These are phyloP conservation scores for Aspergillus neotritici DNA, from an alignment of 2,329 filamentous ascomycete species.

Conservation along the genomic window DNA sequence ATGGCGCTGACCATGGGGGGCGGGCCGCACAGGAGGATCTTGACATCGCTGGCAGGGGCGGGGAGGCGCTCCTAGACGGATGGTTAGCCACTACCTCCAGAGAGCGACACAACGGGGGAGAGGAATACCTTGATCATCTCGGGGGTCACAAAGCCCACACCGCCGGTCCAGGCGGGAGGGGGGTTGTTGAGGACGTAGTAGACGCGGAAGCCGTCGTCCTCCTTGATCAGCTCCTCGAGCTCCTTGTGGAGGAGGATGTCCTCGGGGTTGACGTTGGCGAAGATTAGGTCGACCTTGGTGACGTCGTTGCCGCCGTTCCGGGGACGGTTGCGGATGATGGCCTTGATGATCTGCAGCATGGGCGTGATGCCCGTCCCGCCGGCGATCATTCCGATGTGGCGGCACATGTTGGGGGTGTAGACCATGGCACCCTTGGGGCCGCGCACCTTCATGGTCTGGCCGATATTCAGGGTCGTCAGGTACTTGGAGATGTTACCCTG, in stretches of 20 bases:
- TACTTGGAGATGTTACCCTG: slow-evolving; percentile 96
- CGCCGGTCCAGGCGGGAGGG: slow-evolving; percentile 83
- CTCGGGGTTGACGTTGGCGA: slow-evolving; percentile 88
- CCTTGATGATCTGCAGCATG: slow-evolving; percentile 94
- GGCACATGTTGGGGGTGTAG: slow-evolving; percentile 94
- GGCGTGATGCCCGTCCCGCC: slow-evolving; percentile 97
- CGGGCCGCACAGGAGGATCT: slow-evolving; percentile 89
- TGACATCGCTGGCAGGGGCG: slow-evolving; percentile 76
- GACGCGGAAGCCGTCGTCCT: slow-evolving; percentile 77
- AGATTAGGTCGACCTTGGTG: slow-evolving; percentile 90
- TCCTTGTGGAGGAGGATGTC: slow-evolving; percentile 94
- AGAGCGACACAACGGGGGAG: background rate
- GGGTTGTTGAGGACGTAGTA: slow-evolving; percentile 97
- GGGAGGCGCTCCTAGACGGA: slow-evolving; percentile 54
- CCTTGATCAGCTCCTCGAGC: slow-evolving; percentile 68
- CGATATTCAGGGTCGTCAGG: slow-evolving; percentile 75
- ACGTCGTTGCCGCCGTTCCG: slow-evolving; percentile 64
- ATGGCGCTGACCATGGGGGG: slow-evolving; percentile 94
- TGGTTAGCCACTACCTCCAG: background rate
- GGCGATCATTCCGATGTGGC: slow-evolving; percentile 95
- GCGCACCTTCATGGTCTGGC: slow-evolving; percentile 80
- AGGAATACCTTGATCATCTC: slow-evolving; percentile 82
- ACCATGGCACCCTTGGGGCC: slow-evolving; percentile 98
- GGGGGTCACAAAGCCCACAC: slow-evolving; percentile 87
- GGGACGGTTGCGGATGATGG: slow-evolving; percentile 72